phyloP scores from a whole-genome alignment of 2,329 filamentous ascomycete species.

The Allantophomopsis lycopodina region DNA sequence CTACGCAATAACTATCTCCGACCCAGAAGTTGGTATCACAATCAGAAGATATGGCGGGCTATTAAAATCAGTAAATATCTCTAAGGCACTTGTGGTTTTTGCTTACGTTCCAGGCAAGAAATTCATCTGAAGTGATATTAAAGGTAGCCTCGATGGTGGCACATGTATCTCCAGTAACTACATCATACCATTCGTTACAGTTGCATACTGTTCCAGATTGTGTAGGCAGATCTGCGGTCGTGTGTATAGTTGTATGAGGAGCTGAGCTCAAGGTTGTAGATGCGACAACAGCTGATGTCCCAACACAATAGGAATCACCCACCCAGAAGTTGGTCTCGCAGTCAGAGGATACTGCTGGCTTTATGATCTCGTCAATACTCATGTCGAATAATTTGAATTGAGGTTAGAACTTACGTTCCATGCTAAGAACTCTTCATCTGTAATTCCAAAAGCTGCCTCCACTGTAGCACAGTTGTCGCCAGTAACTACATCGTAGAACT shows the following conservation, averaged over 20 bases:
- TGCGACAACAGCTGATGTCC: slow-evolving; percentile 3
- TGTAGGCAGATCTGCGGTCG: slow-evolving; percentile 1
- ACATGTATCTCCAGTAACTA: slow-evolving; percentile 19
- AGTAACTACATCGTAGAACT: slow-evolving; percentile 3
- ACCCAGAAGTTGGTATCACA: slow-evolving; percentile 15
- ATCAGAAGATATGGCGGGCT: slow-evolving; percentile 14
- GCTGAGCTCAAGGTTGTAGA: neutral
- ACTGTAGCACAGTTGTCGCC: slow-evolving; percentile 11
- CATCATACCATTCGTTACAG: slow-evolving; percentile 19
- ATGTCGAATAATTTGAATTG: neutral
- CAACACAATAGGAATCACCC: slow-evolving; percentile 15
- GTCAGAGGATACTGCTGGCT: slow-evolving; percentile 13
- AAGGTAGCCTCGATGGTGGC: slow-evolving; percentile 8
- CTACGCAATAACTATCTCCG: slow-evolving; percentile 15
- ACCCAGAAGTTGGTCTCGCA: slow-evolving; percentile 15
- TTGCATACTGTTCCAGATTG: slow-evolving; percentile 1
- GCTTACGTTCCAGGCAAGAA: neutral
- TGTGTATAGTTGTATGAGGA: slow-evolving; percentile 1
- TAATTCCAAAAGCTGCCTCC: slow-evolving; percentile 3
- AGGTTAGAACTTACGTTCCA: neutral
- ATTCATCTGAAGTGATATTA: neutral
- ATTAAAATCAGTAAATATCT: slow-evolving; percentile 6
- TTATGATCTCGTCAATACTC: no score
- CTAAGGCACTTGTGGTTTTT: neutral
- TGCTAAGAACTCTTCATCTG: neutral